Conservation (phyloP, 345 rosid species). For the Eucalyptus urophylla region DNA sequence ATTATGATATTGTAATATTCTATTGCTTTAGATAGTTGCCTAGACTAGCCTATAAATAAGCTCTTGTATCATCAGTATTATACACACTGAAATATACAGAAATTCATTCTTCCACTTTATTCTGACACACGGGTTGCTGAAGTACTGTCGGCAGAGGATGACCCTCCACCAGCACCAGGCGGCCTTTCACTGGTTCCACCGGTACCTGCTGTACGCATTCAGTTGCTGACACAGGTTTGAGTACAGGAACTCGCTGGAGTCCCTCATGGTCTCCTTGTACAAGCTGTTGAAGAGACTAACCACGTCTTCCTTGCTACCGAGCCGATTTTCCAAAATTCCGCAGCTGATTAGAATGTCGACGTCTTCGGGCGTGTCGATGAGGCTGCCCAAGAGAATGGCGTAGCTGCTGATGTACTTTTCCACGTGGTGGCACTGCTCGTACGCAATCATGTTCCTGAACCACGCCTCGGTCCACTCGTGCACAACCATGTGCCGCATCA, state of each 20-base stretch:
- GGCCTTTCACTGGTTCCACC: not conserved
- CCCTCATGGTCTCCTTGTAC: not conserved
- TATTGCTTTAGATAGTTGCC: no score
- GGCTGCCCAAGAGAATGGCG: not conserved
- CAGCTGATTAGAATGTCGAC: not conserved
- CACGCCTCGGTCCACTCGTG: not conserved
- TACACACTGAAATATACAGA: no score
- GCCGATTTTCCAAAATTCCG: not conserved
- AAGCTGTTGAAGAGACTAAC: not conserved
- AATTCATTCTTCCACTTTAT: no score
- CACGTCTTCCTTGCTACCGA: not conserved
- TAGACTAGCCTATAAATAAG: no score
- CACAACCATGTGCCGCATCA: not conserved
- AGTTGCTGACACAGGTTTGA: not conserved
- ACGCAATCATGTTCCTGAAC: conserved; percentile 8
- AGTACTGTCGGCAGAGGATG: not conserved
- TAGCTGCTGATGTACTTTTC: not conserved
- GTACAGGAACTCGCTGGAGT: not conserved
- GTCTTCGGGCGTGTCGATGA: not conserved
- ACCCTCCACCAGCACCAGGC: not conserved
- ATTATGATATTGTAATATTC: no score
- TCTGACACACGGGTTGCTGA: conserved; percentile 1
- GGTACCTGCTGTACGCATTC: not conserved
- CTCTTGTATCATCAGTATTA: no score
- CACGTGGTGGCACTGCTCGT: not conserved